Conservation (phyloP, 2,329 filamentous ascomycete species). For the Orbilia brochopaga region DNA sequence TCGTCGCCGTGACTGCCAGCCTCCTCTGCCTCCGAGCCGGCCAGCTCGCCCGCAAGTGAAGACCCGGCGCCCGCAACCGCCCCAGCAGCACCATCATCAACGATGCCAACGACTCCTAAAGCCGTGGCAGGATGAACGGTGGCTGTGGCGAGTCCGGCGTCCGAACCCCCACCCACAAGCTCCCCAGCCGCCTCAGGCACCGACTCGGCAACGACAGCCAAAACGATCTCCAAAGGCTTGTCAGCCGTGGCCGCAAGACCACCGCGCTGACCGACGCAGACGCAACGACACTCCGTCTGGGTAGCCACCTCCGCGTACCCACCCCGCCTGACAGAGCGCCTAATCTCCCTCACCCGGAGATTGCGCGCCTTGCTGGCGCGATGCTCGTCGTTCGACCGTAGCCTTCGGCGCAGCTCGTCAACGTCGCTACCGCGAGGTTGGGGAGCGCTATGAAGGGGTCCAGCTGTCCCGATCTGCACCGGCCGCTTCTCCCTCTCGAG, state of each 20-base stretch:
- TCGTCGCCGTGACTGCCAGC: too few species aligned
- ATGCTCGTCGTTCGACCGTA: background rate
- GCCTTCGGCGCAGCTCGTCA: background rate
- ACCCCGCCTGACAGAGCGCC: background rate
- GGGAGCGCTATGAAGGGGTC: background rate
- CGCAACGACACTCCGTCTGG: background rate
- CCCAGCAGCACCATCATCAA: slow-evolving; percentile 1
- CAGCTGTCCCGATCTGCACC: background rate
- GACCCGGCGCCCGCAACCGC: background rate
- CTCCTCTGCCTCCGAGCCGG: background rate
- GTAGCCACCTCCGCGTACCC: background rate
- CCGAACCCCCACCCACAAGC: background rate
- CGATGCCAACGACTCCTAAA: slow-evolving; percentile 16
- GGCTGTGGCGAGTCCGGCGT: background rate
- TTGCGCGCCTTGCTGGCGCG: background rate
- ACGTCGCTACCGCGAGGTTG: background rate
- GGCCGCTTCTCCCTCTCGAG: background rate
- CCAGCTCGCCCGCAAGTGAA: background rate
- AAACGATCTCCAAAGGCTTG: background rate
- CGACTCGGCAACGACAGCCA: slow-evolving; percentile 8
- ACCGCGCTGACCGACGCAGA: too few species aligned
- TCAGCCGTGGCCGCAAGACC: background rate
- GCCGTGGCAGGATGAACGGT: slow-evolving; percentile 1
- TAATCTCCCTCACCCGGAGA: background rate
- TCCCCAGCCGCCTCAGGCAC: background rate